Evolutionary conservation across 2,329 filamentous ascomycete species (phyloP).

Genomic region (Magnaporthiopsis rhizophila): DNA sequence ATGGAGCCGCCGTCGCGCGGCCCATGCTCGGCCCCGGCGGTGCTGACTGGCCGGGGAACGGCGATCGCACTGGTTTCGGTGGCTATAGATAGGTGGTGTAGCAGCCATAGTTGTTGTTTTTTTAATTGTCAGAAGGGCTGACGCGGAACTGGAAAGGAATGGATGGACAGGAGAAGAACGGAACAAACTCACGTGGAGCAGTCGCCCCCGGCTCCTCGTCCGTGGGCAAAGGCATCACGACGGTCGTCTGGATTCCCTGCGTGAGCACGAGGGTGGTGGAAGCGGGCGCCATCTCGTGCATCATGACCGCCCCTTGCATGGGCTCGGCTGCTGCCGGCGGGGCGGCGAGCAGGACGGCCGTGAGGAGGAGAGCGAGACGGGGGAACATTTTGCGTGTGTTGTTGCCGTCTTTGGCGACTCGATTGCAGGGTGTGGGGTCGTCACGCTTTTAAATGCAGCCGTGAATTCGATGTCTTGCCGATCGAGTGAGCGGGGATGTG

Average conservation of each 20-base stretch:
- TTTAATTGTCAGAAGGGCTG: too few species aligned
- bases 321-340: neutral
- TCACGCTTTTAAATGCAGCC: too few species aligned
- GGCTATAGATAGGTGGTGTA: too few species aligned
- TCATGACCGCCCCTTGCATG: neutral
- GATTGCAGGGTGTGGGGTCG: too few species aligned
- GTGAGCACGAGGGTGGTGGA: conserved; percentile 1
- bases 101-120: too few species aligned
- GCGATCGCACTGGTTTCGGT: neutral
- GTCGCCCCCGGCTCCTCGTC: neutral
- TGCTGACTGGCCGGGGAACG: neutral
- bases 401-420: neutral
- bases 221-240: neutral
- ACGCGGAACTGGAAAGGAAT: too few species aligned
- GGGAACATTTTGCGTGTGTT: neutral
- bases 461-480: neutral
- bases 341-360: neutral
- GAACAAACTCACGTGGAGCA: neutral
- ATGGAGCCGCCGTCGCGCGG: conserved; percentile 1
- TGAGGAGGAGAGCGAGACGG: neutral
- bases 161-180: too few species aligned
- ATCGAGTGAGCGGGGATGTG: too few species aligned
- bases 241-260: neutral
- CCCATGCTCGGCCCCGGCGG: conserved; percentile 2
- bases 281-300: neutral